A percentile compares a stretch with the other conserved stretches of the same genome.
These are phyloP conservation scores for Schwanniomyces vanrijiae DNA, from an alignment of 805 yeast genomes.

Conservation along the genomic window DNA sequence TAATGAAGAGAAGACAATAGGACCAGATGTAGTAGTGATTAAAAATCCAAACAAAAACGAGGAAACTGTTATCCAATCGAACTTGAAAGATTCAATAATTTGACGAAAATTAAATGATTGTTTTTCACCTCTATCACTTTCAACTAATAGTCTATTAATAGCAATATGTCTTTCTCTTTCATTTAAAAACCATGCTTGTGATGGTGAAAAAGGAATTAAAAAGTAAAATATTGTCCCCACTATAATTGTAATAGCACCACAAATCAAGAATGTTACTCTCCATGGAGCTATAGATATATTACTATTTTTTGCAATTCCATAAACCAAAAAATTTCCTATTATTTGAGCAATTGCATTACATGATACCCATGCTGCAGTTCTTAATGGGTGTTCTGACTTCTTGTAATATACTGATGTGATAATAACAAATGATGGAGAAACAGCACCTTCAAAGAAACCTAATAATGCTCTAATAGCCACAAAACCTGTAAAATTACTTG, in stretches of 20 bases:
- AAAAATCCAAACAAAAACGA: slow-evolving; percentile 12
- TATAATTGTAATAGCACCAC: slow-evolving; percentile 17
- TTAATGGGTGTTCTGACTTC: slow-evolving; percentile 3
- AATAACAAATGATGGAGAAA: slow-evolving; percentile 14
- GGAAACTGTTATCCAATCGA: slow-evolving; percentile 14
- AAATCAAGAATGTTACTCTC: slow-evolving; percentile 12
- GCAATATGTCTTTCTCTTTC: slow-evolving; percentile 18
- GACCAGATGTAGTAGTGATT: slow-evolving; percentile 17
- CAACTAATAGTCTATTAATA: slow-evolving; percentile 14
- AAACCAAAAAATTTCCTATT: slow-evolving; percentile 6
- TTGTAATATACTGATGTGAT: slow-evolving; percentile 19
- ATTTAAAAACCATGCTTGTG: slow-evolving; percentile 22
- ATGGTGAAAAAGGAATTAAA: slow-evolving; percentile 15
- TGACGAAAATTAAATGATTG: slow-evolving; percentile 23
- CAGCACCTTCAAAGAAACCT: slow-evolving; percentile 9
- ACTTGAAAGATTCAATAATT: slow-evolving; percentile 21
- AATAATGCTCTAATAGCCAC: slow-evolving; percentile 7
- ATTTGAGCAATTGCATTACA: slow-evolving; percentile 6
- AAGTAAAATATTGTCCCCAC: slow-evolving; percentile 10
- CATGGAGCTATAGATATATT: slow-evolving; percentile 1
- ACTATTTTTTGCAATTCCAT: slow-evolving; percentile 7
- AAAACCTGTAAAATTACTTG: slow-evolving; percentile 12
- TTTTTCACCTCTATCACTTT: slow-evolving; percentile 21
- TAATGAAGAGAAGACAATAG: slow-evolving; percentile 19
- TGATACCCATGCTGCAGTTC: slow-evolving; percentile 4